Evolutionary conservation across 2,329 filamentous ascomycete genomes (phyloP).

Genomic region (Ophioceras dolichostomum): DNA sequence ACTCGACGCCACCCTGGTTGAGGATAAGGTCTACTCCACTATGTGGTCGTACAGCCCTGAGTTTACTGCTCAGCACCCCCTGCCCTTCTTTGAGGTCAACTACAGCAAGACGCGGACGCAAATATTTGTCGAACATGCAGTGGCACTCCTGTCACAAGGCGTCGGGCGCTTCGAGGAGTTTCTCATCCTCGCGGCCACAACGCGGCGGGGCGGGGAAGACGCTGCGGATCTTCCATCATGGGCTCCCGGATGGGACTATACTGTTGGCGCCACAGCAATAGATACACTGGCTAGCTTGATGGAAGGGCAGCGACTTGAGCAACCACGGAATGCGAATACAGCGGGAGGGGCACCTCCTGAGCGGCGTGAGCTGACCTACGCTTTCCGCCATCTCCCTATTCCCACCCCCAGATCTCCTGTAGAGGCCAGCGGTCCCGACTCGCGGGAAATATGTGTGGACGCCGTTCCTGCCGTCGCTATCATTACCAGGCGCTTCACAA

Average conservation of each 20-base stretch:
- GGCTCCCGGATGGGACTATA: not conserved
- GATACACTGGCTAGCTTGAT: no score
- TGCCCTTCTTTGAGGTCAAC: not conserved
- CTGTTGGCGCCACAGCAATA: no score
- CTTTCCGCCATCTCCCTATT: no score
- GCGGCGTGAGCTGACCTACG: no score
- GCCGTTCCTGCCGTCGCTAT: no score
- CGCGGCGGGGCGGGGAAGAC: not conserved
- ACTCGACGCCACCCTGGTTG: not conserved
- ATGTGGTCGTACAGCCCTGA: not conserved
- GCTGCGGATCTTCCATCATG: not conserved
- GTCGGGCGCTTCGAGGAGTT: not conserved
- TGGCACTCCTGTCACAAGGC: not conserved
- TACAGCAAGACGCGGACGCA: not conserved
- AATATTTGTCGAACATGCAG: not conserved
- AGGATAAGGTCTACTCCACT: not conserved
- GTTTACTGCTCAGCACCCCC: not conserved
- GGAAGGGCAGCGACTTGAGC: no score
- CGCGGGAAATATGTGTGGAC: no score
- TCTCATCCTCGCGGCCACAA: not conserved
- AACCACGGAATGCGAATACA: no score
- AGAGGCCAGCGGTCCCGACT: no score
- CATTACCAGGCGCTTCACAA: no score
- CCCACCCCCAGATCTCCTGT: no score
- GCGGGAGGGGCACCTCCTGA: no score